phyloP scores from a whole-genome alignment of 2,329 filamentous ascomycete species.

The Botrytis medusae region DNA sequence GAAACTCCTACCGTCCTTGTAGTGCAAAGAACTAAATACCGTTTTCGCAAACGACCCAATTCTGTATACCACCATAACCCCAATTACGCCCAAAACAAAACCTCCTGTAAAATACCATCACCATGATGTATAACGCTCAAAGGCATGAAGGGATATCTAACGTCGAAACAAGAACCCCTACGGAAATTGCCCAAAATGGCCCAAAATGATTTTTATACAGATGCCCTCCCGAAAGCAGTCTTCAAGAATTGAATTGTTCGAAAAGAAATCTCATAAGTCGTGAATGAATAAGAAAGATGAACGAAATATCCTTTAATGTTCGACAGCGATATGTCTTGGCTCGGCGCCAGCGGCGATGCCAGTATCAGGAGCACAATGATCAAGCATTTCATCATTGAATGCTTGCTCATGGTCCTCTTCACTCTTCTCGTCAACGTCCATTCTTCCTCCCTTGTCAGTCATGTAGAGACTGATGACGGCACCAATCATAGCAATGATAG shows the following conservation, averaged over 20 bases:
- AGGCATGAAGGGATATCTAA: slow-evolving; percentile 23
- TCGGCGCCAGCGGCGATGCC: slow-evolving; percentile 25
- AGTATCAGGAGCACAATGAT: slow-evolving; percentile 33
- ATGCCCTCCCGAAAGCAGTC: slow-evolving; percentile 5
- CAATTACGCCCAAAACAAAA: slow-evolving; percentile 14
- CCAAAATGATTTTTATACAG: slow-evolving; percentile 22
- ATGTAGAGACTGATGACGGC: slow-evolving; percentile 75
- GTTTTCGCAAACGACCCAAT: slow-evolving; percentile 20
- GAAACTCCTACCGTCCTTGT: slow-evolving; percentile 17
- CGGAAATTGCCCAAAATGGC: slow-evolving; percentile 5
- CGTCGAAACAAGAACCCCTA: slow-evolving; percentile 19
- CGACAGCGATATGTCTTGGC: slow-evolving; percentile 1
- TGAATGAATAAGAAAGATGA: slow-evolving; percentile 15
- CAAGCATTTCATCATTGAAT: slow-evolving; percentile 34
- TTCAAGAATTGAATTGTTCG: slow-evolving; percentile 17
- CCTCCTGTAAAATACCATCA: slow-evolving; percentile 16
- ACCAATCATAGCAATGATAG: slow-evolving; percentile 71
- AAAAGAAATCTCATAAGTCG: slow-evolving; percentile 20
- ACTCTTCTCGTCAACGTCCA: slow-evolving; percentile 37
- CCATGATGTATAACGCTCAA: slow-evolving; percentile 19
- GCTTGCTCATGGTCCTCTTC: slow-evolving; percentile 35
- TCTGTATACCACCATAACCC: slow-evolving; percentile 2
- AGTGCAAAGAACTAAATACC: slow-evolving; percentile 7
- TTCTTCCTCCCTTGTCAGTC: slow-evolving; percentile 52
- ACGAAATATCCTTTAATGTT: background rate